Percentiles rank a stretch among this genome's conserved stretches.
These are phyloP conservation scores for Gossypium schwendimanii DNA, from an alignment of 441 rosid genomes.

Conservation along the genomic window DNA sequence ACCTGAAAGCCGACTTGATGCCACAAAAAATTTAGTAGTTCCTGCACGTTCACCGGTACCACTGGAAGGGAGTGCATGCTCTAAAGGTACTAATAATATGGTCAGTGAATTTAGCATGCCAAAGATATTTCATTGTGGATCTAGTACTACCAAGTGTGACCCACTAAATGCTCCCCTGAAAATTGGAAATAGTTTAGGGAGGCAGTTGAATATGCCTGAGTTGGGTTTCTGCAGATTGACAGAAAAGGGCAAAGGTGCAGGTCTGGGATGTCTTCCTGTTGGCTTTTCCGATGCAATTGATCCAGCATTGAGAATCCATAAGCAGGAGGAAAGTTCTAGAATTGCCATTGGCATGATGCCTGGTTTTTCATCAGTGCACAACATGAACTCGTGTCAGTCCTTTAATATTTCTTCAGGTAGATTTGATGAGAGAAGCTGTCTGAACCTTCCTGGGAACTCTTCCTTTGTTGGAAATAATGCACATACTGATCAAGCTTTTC, in stretches of 20 bases:
- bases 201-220: conserved; percentile 20
- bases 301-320: conserved; percentile 23
- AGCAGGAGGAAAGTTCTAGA: conserved; percentile 17
- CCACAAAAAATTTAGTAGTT: conserved; percentile 12
- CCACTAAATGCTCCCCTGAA: conserved; percentile 13
- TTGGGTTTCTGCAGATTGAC: conserved; percentile 20
- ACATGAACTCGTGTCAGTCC: conserved; percentile 13
- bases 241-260: conserved; percentile 26
- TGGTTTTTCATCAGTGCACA: conserved; percentile 22
- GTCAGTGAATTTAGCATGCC: conserved; percentile 15
- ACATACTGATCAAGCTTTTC: conserved; percentile 15
- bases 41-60: conserved; percentile 10
- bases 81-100: conserved; percentile 12
- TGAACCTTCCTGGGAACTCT: conserved; percentile 20
- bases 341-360: conserved; percentile 16
- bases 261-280: conserved; percentile 19
- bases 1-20: conserved; percentile 13
- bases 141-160: conserved; percentile 23
- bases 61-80: conserved; percentile 17
- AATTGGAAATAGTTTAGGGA: conserved; percentile 18
- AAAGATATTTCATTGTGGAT: conserved; percentile 17
- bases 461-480: conserved; percentile 18
- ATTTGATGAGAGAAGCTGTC: conserved; percentile 19
- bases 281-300: conserved; percentile 14
- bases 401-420: conserved; percentile 14